Evolutionary conservation across 495 filamentous ascomycete genomes (phyloP), one percentile per base, ranked within the genome.

Genomic region (Podospora australis): DNA sequence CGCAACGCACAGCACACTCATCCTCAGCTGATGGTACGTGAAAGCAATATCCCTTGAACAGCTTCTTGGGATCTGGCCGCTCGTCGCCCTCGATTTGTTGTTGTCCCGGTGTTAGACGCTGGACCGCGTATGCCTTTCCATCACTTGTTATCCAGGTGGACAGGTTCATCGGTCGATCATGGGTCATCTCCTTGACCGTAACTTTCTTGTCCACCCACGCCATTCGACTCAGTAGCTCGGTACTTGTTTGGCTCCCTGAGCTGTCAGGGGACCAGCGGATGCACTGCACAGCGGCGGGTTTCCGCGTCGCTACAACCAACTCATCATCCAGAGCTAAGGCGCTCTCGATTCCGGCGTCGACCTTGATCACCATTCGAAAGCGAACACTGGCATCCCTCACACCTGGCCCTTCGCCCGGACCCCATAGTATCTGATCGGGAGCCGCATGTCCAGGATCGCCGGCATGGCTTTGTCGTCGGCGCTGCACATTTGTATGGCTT

Each of bases 351-450:
- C 94, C 94, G 7, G 94, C 94, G 65, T 99, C 92, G 17, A 99
- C 87, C 67, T 94, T 94, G 49, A 99, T 96, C 19, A 94, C 90
- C 88, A 96, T 96, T 43, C 92, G 78, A 69, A 99, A 97, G 16
- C 88, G 81, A 36, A 97, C 73, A 51, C 81, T 96, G 39, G 92
- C 80, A 63, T 97, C 91, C 35, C 78, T 78, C 16, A 96, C 83
- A 1, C 86, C 87, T 46, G 78, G 81, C n/a, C 83, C 82, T 62
- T 95, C 85, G 3, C 82, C 84, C 8, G 80, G 72, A 0, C 81
- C 84, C 59, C 78, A 65, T 22, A 78, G 48, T 45, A 81, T 73
- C 50, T 82, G 66, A 42, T 77, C 73, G 11, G 74, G 71, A 32
- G 63, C 57, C 28, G 71, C 71, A 32, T 74, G 70, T 3, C 71